A percentile compares a stretch with the other conserved stretches of the same genome.
Evolutionary conservation across 2,329 filamentous ascomycete genomes (phyloP).

Genomic region (Fusarium abutilonis): DNA sequence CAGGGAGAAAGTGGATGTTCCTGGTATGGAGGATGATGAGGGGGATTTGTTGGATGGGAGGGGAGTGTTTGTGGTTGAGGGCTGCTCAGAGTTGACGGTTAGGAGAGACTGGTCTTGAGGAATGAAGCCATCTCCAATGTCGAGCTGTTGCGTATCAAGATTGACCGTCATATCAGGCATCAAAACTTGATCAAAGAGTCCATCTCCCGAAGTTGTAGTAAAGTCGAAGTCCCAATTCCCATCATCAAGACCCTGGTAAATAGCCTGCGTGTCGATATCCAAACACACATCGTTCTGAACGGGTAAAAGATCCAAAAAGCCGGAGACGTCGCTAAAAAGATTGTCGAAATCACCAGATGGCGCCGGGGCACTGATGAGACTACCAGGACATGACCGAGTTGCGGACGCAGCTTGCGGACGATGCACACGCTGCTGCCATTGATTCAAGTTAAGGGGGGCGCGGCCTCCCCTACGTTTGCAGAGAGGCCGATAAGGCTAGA

Average conservation of each 20-base stretch:
- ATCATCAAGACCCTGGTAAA: conserved; percentile 19
- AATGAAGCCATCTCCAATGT: conserved; percentile 33
- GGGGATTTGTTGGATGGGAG: conserved; percentile 30
- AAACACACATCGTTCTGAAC: conserved; percentile 21
- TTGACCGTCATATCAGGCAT: conserved; percentile 17
- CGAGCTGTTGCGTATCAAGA: conserved; percentile 21
- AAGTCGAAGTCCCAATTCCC: conserved; percentile 16
- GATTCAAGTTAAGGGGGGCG: conserved; percentile 44
- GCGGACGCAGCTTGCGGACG: conserved; percentile 21
- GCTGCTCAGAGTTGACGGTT: conserved; percentile 26
- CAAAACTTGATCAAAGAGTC: conserved; percentile 29
- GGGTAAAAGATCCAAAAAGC: conserved; percentile 37
- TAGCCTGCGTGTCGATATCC: conserved; percentile 13
- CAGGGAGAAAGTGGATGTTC: conserved; percentile 40
- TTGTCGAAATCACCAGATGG: conserved; percentile 24
- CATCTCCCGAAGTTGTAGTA: conserved; percentile 7
- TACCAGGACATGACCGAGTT: conserved; percentile 34
- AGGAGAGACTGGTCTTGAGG: conserved; percentile 28
- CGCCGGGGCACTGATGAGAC: conserved; percentile 28
- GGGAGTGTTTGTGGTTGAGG: conserved; percentile 18
- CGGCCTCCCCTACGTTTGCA: conserved; percentile 42
- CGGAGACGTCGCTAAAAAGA: conserved; percentile 20
- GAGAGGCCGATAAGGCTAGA: conserved; percentile 39
- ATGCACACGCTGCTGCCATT: conserved; percentile 36
- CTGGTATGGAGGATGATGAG: conserved; percentile 35